Conservation (phyloP, 768 basidiomycete genomes). For the Dioszegia aurantiaca region DNA sequence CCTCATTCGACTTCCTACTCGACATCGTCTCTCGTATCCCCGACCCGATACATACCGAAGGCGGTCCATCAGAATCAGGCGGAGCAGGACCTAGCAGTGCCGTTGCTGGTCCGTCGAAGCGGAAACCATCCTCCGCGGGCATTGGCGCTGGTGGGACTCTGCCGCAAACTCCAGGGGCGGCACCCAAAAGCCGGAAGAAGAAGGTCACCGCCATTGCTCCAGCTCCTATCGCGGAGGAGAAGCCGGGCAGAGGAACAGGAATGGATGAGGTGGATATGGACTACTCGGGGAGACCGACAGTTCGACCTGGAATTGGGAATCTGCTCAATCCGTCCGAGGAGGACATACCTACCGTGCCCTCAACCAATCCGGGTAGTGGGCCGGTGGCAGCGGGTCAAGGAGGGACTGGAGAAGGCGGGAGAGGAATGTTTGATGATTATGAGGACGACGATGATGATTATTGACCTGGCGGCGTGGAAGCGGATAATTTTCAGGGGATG, state of each 20-base stretch:
- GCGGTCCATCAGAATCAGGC: constrained; percentile 19
- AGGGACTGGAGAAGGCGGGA: constrained; percentile 45
- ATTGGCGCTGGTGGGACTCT: background rate
- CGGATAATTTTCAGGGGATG: background rate
- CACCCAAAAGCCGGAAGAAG: constrained; percentile 2
- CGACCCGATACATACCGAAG: constrained; percentile 79
- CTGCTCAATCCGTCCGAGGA: constrained; percentile 7
- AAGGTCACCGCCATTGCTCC: background rate
- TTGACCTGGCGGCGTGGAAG: constrained; percentile 8
- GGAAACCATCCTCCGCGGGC: constrained; percentile 6
- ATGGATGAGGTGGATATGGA: constrained; percentile 17
- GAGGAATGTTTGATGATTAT: constrained; percentile 50
- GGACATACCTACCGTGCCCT: background rate
- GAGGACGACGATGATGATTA: constrained; percentile 53
- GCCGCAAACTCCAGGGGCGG: background rate
- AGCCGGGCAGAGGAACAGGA: constrained; percentile 22
- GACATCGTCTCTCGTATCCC: constrained; percentile 83
- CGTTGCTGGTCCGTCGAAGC: background rate
- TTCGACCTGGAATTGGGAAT: constrained; percentile 31
- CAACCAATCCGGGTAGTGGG: background rate
- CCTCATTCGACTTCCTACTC: constrained; percentile 89
- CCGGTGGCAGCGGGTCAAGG: background rate
- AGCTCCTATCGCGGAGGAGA: constrained; percentile 7
- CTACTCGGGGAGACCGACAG: constrained; percentile 8
- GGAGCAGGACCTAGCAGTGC: background rate